Evolutionary conservation across 129 eudicot genomes (phyloP), one percentile per base, ranked within the genome.

Genomic region (Tagetes erecta): DNA sequence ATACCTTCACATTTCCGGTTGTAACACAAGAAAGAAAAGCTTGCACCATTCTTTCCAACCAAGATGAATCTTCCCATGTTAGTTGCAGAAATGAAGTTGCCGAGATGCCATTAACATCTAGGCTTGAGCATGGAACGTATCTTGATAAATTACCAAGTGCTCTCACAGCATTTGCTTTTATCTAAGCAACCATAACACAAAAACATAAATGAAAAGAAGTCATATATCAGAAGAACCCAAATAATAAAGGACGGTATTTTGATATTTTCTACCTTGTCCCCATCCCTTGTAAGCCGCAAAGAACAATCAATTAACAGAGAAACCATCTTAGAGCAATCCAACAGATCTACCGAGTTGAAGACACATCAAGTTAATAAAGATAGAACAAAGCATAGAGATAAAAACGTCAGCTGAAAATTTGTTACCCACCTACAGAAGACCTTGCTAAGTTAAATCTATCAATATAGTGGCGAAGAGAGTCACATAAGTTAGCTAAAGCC

Each of bases 81-180:
- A 79, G 56, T 72, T 74, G 78, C 50, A 64, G 78, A 72, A 55
- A 64, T 35, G 81, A 76, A 35, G 79, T 76, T 52, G 82, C 42
- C 57, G 60, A 44, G 14, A 9, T 30, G 3, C 55, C 50, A 57
- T 46, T 50, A 12, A 20, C 56, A 5, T 60, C 75, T 66, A 63
- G 80, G 66, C 78, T 82, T 40, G 84, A 56, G 74, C 88, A 91
- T 41, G 84, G 97, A 20, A 91, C 84, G 63, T 79, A 81, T 77
- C 97, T 87, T 39, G 97, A 85, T 66, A 95, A 88, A 76, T 95
- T 88, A 38, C 99, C 99, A 11, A 95, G 85, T 50, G 96, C 97
- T 75, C 99, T 87, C 56, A 95, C 99, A 52, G 97, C 97, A 85
- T 95, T 95, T 76, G 99, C 96, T 85, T 95, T 95, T 47, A 95